phyloP scores from a whole-genome alignment of 768 basidiomycete species.

The Strobilomyces confusus region DNA sequence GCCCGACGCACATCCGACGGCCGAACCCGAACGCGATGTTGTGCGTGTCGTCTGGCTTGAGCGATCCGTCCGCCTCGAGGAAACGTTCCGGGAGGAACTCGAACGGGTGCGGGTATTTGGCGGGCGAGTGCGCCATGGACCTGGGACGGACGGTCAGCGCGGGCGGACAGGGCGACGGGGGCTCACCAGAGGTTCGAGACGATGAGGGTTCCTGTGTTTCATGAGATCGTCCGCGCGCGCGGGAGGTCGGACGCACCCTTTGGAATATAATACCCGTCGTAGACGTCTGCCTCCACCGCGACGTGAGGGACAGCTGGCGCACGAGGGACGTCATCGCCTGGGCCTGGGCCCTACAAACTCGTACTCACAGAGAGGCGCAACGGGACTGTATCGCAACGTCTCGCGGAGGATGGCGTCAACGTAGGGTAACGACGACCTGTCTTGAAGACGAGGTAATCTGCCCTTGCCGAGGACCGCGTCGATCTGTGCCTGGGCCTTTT shows the following conservation, averaged over 20 bases:
- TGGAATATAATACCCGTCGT: constrained; percentile 48
- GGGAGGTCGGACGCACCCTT: constrained; percentile 18
- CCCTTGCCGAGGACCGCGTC: constrained; percentile 2
- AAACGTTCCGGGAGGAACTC: constrained; percentile 40
- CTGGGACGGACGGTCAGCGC: not conserved
- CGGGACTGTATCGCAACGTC: constrained; percentile 24
- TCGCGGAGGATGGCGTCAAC: constrained; percentile 14
- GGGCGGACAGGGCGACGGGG: constrained; percentile 3
- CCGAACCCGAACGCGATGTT: constrained; percentile 25
- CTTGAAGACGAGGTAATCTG: constrained; percentile 6
- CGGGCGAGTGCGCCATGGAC: constrained; percentile 17
- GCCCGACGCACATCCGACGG: constrained; percentile 24
- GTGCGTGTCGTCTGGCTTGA: constrained; percentile 9
- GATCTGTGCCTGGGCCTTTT: constrained; percentile 14
- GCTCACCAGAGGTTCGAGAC: constrained; percentile 15
- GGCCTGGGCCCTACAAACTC: not conserved
- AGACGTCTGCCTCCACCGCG: constrained; percentile 36
- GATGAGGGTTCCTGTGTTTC: constrained; percentile 6
- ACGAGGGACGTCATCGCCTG: not conserved
- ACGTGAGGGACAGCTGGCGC: constrained; percentile 38
- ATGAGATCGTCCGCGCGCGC: not conserved
- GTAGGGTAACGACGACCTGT: constrained; percentile 10
- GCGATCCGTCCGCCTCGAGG: constrained; percentile 23
- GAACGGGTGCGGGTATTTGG: constrained; percentile 35
- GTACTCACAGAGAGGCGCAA: constrained; percentile 21